Percentiles rank a stretch among this genome's conserved stretches.
These are phyloP conservation scores for Zygosaccharomyces sapae DNA, from an alignment of 1,139 yeast genomes.

Conservation along the genomic window DNA sequence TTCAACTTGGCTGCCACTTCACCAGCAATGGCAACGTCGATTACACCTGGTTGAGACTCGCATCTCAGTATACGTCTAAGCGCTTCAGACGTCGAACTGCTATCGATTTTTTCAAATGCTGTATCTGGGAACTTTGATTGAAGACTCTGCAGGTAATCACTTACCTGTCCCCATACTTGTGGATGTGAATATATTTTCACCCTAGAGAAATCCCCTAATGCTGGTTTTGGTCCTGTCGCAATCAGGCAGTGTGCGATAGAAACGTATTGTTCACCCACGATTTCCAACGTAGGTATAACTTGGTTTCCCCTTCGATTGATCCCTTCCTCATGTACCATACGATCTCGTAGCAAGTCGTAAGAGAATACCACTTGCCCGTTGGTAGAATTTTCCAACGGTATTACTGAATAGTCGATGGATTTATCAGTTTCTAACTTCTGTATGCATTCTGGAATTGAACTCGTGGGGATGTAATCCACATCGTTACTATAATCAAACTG, in stretches of 20 bases:
- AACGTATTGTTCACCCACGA: slow-evolving; percentile 78
- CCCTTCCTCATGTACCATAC: slow-evolving; percentile 39
- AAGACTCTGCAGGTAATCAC: slow-evolving; percentile 54
- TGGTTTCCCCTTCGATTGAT: slow-evolving; percentile 15
- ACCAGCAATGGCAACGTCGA: slow-evolving; percentile 55
- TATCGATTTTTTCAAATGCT: slow-evolving; percentile 52
- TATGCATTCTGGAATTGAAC: slow-evolving; percentile 63
- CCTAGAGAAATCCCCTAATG: slow-evolving; percentile 42
- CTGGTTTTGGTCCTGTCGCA: slow-evolving; percentile 40
- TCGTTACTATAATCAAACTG: slow-evolving; percentile 49
- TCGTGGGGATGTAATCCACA: slow-evolving; percentile 35
- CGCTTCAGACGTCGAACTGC: slow-evolving; percentile 78
- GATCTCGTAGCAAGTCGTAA: slow-evolving; percentile 72
- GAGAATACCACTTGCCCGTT: slow-evolving; percentile 91
- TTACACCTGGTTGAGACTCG: slow-evolving; percentile 31
- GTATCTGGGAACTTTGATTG: slow-evolving; percentile 37
- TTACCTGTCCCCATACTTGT: slow-evolving; percentile 95
- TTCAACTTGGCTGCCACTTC: slow-evolving; percentile 62
- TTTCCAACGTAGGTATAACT: slow-evolving; percentile 39
- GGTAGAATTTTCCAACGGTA: slow-evolving; percentile 91
- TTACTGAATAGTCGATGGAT: slow-evolving; percentile 64
- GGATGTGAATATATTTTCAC: slow-evolving; percentile 81
- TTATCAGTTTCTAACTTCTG: slow-evolving; percentile 43
- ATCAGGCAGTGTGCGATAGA: slow-evolving; percentile 76
- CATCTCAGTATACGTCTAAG: slow-evolving; percentile 54